Evolutionary conservation across 768 basidiomycete genomes (phyloP).

Genomic region (Tricholoma saponaceum): DNA sequence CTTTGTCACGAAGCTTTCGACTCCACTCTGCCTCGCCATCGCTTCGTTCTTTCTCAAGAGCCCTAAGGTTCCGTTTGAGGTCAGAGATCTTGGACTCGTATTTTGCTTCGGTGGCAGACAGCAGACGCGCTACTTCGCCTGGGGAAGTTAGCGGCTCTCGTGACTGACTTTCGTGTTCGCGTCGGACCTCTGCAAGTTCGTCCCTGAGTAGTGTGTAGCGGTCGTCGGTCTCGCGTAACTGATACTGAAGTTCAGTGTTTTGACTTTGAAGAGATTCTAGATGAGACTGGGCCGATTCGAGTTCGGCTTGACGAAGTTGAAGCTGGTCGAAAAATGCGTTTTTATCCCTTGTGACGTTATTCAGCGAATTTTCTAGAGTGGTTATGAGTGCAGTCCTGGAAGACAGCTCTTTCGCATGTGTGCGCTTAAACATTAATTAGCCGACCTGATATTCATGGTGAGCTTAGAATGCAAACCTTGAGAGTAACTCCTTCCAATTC

Average conservation of each 20-base stretch:
- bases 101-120: conserved; percentile 70
- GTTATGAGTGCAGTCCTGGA: conserved; percentile 58
- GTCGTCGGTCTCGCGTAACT: conserved; percentile 77
- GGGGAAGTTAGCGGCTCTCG: conserved; percentile 44
- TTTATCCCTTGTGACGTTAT: conserved; percentile 69
- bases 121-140: conserved; percentile 67
- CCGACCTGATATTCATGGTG: background rate
- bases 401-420: conserved; percentile 64
- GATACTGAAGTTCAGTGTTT: conserved; percentile 82
- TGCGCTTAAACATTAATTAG: conserved; percentile 40
- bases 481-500: conserved; percentile 71
- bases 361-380: conserved; percentile 67
- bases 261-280: conserved; percentile 73
- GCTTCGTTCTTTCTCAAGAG: conserved; percentile 76
- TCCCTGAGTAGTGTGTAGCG: conserved; percentile 67
- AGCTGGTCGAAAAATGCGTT: conserved; percentile 80
- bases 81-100: conserved; percentile 76
- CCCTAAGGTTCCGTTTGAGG: conserved; percentile 55
- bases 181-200: conserved; percentile 61
- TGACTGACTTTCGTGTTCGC: conserved; percentile 47
- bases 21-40: conserved; percentile 91
- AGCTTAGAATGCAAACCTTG: conserved; percentile 51
- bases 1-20: conserved; percentile 73
- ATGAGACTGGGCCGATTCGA: conserved; percentile 78
- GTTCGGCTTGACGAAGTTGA: conserved; percentile 84